A percentile compares a stretch with the other conserved stretches of the same genome.
These are phyloP conservation scores for Tolypocladium ovalisporum DNA, from an alignment of 2,329 filamentous ascomycete genomes.

Conservation along the genomic window DNA sequence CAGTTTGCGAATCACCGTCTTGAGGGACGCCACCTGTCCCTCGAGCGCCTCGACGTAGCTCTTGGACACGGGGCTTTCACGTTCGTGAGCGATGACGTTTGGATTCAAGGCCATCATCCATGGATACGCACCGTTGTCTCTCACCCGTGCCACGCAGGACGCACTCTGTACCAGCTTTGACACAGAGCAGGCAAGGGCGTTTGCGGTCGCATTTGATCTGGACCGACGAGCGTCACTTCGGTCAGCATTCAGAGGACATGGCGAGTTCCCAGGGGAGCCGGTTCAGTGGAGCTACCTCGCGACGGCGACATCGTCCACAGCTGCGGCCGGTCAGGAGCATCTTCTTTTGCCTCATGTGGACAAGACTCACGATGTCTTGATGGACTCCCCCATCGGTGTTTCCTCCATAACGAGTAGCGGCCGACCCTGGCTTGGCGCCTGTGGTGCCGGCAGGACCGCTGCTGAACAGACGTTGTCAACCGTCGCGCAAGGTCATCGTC, in stretches of 20 bases:
- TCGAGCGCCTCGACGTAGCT: conserved; percentile 37
- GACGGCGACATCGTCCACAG: conserved; percentile 31
- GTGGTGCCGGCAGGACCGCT: not conserved
- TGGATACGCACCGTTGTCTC: conserved; percentile 25
- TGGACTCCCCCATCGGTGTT: conserved; percentile 22
- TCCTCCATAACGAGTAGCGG: conserved; percentile 15
- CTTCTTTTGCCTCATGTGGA: not conserved
- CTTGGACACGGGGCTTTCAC: conserved; percentile 29
- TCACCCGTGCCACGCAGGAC: conserved; percentile 28
- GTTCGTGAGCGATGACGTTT: not conserved
- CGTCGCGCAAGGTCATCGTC: not conserved
- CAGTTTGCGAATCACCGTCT: conserved; percentile 32
- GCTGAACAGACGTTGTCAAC: not conserved
- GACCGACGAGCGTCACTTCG: not conserved
- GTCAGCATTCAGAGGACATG: not conserved
- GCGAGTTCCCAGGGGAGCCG: not conserved
- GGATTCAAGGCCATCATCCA: not conserved
- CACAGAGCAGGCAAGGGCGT: conserved; percentile 37
- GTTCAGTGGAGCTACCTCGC: conserved; percentile 21
- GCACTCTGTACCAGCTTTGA: conserved; percentile 28
- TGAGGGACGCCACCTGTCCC: conserved; percentile 32
- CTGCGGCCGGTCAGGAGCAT: conserved; percentile 10
- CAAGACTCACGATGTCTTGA: conserved; percentile 23
- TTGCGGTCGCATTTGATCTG: conserved; percentile 43
- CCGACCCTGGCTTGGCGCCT: not conserved